These are phyloP conservation scores for Primulina tabacum DNA, from an alignment of 257 asterid species.

Conservation along the genomic window DNA sequence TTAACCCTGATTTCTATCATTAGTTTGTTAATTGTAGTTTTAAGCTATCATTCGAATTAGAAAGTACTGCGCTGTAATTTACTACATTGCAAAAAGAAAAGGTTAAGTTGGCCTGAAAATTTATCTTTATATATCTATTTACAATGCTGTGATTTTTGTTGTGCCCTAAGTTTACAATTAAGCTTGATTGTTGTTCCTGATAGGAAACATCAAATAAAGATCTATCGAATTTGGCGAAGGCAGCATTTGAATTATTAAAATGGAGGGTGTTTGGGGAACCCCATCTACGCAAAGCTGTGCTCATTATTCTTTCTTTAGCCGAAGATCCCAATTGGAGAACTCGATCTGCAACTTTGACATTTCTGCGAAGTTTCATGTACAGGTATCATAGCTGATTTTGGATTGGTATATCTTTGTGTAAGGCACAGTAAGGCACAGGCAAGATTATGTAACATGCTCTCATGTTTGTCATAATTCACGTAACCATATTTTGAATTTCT, in stretches of 20 bases:
- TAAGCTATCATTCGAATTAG: conserved; percentile 14
- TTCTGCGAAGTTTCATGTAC: conserved; percentile 89
- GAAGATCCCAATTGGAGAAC: conserved; percentile 93
- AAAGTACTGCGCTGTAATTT: background rate
- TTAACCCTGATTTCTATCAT: background rate
- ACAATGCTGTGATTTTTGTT: conserved; percentile 13
- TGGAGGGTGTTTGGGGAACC: conserved; percentile 74
- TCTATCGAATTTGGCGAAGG: conserved; percentile 84
- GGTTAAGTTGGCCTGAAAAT: conserved; percentile 2
- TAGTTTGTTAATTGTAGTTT: background rate
- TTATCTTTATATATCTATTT: conserved; percentile 9
- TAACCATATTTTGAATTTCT: conserved; percentile 3
- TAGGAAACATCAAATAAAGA: conserved; percentile 96
- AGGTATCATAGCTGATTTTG: conserved; percentile 51
- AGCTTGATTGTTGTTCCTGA: conserved; percentile 25
- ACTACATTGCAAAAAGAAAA: background rate
- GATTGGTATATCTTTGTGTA: conserved; percentile 10
- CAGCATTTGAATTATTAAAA: conserved; percentile 84
- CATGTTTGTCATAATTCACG: conserved; percentile 16
- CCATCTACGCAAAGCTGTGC: conserved; percentile 63
- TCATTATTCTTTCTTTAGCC: conserved; percentile 61
- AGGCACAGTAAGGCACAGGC: conserved; percentile 14
- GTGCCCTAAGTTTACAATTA: conserved; percentile 17
- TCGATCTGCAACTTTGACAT: conserved; percentile 88
- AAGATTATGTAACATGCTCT: conserved; percentile 14